These are phyloP conservation scores for Tulasnella sp. DNA, from an alignment of 768 basidiomycete species.

Conservation along the genomic window DNA sequence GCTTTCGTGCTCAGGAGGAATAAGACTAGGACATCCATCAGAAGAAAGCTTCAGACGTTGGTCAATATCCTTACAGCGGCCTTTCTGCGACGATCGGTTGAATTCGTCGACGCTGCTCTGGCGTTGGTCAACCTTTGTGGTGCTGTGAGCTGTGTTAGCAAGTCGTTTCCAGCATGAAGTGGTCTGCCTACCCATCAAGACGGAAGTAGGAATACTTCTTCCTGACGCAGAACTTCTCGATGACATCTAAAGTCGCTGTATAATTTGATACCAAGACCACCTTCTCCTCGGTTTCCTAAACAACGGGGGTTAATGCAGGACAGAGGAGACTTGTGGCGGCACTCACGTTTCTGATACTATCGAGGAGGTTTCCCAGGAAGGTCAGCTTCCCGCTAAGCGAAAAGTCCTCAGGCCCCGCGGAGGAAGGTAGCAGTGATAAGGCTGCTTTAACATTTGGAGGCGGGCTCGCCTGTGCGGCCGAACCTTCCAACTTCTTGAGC, in stretches of 20 bases:
- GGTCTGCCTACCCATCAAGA: conserved; percentile 72
- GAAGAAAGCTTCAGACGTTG: not conserved
- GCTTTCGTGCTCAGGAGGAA: conserved; percentile 95
- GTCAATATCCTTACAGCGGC: conserved; percentile 60
- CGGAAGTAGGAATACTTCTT: conserved; percentile 77
- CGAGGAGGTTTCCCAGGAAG: conserved; percentile 67
- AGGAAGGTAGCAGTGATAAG: conserved; percentile 40
- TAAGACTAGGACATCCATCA: conserved; percentile 58
- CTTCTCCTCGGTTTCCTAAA: conserved; percentile 84
- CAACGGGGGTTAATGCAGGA: not conserved
- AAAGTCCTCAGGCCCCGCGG: conserved; percentile 54
- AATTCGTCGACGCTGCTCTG: conserved; percentile 88
- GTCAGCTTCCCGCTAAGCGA: conserved; percentile 80
- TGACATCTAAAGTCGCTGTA: conserved; percentile 88
- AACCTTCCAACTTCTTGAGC: conserved; percentile 67
- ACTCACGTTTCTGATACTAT: conserved; percentile 59
- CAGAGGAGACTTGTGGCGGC: not conserved
- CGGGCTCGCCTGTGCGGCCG: conserved; percentile 41
- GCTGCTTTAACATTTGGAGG: conserved; percentile 56
- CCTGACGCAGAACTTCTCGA: conserved; percentile 83
- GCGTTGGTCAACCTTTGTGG: conserved; percentile 55
- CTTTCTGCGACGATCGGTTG: conserved; percentile 74
- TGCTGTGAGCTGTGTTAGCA: conserved; percentile 17
- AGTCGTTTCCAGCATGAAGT: not conserved
- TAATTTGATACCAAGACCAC: conserved; percentile 96